These are phyloP conservation scores for Dinochytrium kinnereticum DNA, from an alignment of 371 early-diverging fungal genomes.

Conservation along the genomic window DNA sequence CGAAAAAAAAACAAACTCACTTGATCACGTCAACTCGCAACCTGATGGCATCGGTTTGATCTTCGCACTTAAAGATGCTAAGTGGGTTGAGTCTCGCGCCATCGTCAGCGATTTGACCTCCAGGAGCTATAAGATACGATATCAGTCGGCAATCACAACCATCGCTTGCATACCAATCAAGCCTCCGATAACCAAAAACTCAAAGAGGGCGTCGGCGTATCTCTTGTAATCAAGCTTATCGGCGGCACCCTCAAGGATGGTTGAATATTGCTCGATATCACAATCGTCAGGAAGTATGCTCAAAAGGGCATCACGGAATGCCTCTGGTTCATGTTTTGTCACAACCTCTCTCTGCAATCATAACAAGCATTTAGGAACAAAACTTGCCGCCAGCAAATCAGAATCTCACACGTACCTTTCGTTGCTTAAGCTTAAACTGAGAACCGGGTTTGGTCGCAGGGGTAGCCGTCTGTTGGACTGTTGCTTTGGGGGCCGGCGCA, in stretches of 20 bases:
- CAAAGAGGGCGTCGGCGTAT: conserved; percentile 93
- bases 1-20: conserved; percentile 6
- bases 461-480: conserved; percentile 20
- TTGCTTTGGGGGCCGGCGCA: neutral
- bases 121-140: conserved; percentile 68
- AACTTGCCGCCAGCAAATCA: conserved; percentile 1
- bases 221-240: conserved; percentile 91
- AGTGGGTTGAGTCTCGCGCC: conserved; percentile 81
- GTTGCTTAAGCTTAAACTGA: conserved; percentile 46
- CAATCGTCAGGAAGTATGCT: conserved; percentile 44
- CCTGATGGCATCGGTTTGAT: conserved; percentile 71
- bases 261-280: conserved; percentile 71
- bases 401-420: too few species aligned
- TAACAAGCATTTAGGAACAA: neutral
- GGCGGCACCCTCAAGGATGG: conserved; percentile 80
- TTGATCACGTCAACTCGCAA: conserved; percentile 80
- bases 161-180: conserved; percentile 69
- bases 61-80: conserved; percentile 80
- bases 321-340: conserved; percentile 54
- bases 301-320: conserved; percentile 55
- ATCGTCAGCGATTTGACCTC: conserved; percentile 82
- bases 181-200: conserved; percentile 89
- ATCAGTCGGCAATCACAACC: neutral
- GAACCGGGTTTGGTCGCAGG: conserved; percentile 25
- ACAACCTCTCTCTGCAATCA: conserved; percentile 46